Evolutionary conservation across 352 stramenopile genomes (phyloP).

Genomic region (Phytophthora cryptogea): DNA sequence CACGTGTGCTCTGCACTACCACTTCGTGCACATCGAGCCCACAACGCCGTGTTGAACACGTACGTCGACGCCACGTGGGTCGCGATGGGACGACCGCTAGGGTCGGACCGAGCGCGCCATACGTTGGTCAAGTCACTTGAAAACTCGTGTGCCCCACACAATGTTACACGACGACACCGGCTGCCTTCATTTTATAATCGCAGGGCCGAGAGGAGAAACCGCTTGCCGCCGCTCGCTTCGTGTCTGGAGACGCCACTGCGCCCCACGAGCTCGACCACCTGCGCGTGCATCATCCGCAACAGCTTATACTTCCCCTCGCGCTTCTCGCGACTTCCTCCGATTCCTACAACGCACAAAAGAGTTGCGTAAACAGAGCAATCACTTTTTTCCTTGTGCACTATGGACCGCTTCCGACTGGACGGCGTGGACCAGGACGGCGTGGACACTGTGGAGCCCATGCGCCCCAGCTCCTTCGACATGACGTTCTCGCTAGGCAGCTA

Average conservation of each 20-base stretch:
- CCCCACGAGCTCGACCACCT: conserved; percentile 1
- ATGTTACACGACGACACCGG: conserved; percentile 13
- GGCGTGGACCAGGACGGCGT: conserved; percentile 78
- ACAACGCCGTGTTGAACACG: too few relatives aligned
- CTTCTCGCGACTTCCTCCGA: conserved; percentile 1
- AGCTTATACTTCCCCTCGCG: conserved; percentile 1
- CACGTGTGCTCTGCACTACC: background rate
- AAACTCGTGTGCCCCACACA: conserved; percentile 1
- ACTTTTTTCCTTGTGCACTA: conserved; percentile 22
- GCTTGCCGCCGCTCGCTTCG: conserved; percentile 1
- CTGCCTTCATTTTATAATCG: conserved; percentile 24
- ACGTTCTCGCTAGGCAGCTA: conserved; percentile 79
- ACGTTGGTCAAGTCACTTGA: conserved; percentile 26
- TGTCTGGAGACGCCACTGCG: conserved; percentile 10
- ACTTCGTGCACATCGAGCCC: background rate
- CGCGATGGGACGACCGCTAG: conserved; percentile 31
- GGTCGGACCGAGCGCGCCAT: conserved; percentile 30
- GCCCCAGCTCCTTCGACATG: conserved; percentile 89
- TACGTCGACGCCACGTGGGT: conserved; percentile 15
- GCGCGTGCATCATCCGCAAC: background rate
- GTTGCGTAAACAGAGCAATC: background rate
- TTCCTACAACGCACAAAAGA: conserved; percentile 1
- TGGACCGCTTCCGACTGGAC: conserved; percentile 85
- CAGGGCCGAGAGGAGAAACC: conserved; percentile 20
- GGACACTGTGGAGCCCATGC: conserved; percentile 84